Evolutionary conservation across 352 stramenopile genomes (phyloP).

Genomic region (Achlya hypogyna): DNA sequence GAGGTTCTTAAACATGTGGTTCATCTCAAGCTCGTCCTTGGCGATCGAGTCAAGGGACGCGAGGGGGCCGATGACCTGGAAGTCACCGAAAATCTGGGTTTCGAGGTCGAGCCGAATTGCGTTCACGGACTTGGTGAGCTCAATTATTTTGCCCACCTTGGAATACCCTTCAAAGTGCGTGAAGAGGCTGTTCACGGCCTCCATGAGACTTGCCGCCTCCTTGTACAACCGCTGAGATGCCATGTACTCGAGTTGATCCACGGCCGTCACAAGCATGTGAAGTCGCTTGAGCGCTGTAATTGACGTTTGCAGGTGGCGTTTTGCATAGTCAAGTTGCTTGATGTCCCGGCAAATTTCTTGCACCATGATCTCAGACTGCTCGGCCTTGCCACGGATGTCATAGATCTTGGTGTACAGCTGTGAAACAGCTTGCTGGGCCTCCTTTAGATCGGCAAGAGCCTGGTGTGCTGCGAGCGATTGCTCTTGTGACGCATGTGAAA

Average conservation of each 20-base stretch:
- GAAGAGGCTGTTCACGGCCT: slow-evolving; percentile 93
- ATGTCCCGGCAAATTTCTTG: slow-evolving; percentile 98
- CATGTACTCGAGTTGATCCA: slow-evolving; percentile 87
- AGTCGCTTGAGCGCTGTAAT: slow-evolving; percentile 95
- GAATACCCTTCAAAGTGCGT: slow-evolving; percentile 95
- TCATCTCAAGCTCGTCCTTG: slow-evolving; percentile 45
- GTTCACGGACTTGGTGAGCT: slow-evolving; percentile 86
- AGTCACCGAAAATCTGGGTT: slow-evolving; percentile 85
- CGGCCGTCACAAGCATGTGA: slow-evolving; percentile 97
- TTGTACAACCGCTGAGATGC: slow-evolving; percentile 86
- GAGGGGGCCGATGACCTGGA: slow-evolving; percentile 72
- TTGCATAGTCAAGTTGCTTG: slow-evolving; percentile 97
- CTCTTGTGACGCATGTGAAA: slow-evolving; percentile 71
- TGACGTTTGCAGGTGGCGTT: slow-evolving; percentile 92
- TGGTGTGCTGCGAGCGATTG: slow-evolving; percentile 66
- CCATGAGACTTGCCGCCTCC: slow-evolving; percentile 92
- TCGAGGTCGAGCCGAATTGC: slow-evolving; percentile 84
- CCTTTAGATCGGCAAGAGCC: slow-evolving; percentile 73
- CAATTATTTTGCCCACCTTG: slow-evolving; percentile 87
- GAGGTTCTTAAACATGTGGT: slow-evolving; percentile 60
- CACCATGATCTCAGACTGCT: slow-evolving; percentile 94
- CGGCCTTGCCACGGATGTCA: slow-evolving; percentile 90
- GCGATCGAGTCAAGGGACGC: slow-evolving; percentile 69
- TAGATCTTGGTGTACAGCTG: slow-evolving; percentile 89
- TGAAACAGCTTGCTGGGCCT: slow-evolving; percentile 74